Evolutionary conservation across 2,329 filamentous ascomycete genomes (phyloP), one percentile per base, ranked within the genome.

Genomic region (Furcasterigmium sp.): DNA sequence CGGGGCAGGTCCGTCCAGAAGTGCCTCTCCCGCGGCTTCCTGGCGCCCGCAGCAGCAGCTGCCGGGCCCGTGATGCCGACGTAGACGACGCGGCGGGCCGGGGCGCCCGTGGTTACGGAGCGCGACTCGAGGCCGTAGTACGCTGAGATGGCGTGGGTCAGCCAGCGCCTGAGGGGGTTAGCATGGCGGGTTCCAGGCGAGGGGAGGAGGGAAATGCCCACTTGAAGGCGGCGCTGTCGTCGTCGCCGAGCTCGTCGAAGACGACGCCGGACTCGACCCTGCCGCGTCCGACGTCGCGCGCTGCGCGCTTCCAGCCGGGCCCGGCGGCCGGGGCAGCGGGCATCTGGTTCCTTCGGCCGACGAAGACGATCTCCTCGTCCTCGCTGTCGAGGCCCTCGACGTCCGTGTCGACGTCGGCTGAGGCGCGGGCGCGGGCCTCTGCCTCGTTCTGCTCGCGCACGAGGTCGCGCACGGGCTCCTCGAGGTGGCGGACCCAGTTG

Each of bases 301-400:
- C 65, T 3, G 72, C 73, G 54, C 65, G 68, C 58, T 75, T 76
- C 57, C 73, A 75, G 36, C 52, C 49, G 10, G 50, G 51, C 18
- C 51, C 39, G 48, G 59, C 38, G 43, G 57, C 60, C 13, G 26
- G 25, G 37, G 32, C 48, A 54, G 61, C 67, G 51, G 62, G 69
- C 67, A 70, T 87, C 63, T 64, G 78, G 61, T 82, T 84, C 75
- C 68, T 82, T 60, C 56, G 70, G 2, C 87, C 91, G 5, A 94
- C 82, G 61, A 96, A 96, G 10, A 96, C 90, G 51, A 96, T 89
- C 66, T 95, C 89, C 49, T 95, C 90, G 48, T 94, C 89, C 23
- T 49, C 56, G 19, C 52, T 52, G 15, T 69, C 91, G 29, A 41
- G 39, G 42, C 44, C 44, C 36, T 80, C 75, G 23, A 63, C 65